A percentile compares a stretch with the other conserved stretches of the same genome.
These are phyloP conservation scores for Pseudopyricularia javanii DNA, from an alignment of 2,329 filamentous ascomycete genomes.

Conservation along the genomic window DNA sequence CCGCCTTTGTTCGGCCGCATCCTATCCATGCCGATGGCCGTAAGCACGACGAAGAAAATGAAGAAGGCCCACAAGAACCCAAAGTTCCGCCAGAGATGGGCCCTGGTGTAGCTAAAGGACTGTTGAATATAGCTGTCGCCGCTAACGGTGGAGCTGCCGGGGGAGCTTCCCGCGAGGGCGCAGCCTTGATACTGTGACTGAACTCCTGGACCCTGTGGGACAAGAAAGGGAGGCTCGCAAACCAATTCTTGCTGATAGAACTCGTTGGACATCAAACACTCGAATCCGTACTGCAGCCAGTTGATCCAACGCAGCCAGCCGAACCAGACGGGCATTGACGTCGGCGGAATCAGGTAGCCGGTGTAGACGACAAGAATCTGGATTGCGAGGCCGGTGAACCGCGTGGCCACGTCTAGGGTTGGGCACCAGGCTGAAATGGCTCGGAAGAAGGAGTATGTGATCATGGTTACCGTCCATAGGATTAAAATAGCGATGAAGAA, in stretches of 20 bases:
- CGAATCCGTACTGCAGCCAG: constrained; percentile 53
- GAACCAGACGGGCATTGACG: constrained; percentile 52
- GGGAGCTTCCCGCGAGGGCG: constrained; percentile 29
- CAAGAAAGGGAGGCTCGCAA: background rate
- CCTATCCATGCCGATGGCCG: constrained; percentile 41
- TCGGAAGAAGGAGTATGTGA: constrained; percentile 45
- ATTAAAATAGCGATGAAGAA: constrained; percentile 55
- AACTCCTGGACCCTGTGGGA: background rate
- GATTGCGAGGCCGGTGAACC: constrained; percentile 41
- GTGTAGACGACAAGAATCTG: constrained; percentile 55
- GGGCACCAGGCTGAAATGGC: constrained; percentile 45
- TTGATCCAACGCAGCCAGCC: constrained; percentile 57
- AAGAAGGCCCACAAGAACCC: constrained; percentile 67
- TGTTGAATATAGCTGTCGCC: constrained; percentile 33
- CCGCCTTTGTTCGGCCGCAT: background rate
- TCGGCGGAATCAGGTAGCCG: constrained; percentile 55
- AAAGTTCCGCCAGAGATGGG: constrained; percentile 64
- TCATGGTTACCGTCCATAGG: constrained; percentile 36
- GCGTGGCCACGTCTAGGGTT: constrained; percentile 50
- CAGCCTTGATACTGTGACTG: background rate
- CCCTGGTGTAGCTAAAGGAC: constrained; percentile 31
- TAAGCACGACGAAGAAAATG: constrained; percentile 61
- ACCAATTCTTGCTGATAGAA: constrained; percentile 19
- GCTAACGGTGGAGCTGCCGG: constrained; percentile 32
- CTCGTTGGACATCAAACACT: constrained; percentile 44